Evolutionary conservation across 306 rosid genomes (phyloP).

Genomic region (Phaseolus lunatus): DNA sequence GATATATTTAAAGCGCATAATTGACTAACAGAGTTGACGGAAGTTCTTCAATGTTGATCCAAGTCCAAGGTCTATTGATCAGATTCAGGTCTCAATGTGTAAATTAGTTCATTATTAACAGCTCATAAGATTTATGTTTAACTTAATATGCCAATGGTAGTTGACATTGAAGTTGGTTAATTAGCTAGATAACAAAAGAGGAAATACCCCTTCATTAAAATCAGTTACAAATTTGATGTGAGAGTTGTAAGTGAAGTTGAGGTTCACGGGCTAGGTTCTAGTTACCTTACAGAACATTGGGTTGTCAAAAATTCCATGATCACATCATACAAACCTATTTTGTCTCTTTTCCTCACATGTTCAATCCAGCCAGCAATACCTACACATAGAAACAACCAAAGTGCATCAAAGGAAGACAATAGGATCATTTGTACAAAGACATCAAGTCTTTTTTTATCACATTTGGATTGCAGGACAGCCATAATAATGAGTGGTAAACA

Average conservation of each 20-base stretch:
- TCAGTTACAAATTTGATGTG: constrained; percentile 49
- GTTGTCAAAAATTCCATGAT: constrained; percentile 36
- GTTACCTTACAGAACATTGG: constrained; percentile 47
- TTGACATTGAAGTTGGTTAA: constrained; percentile 35
- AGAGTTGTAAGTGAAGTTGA: constrained; percentile 56
- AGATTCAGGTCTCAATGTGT: too few relatives aligned
- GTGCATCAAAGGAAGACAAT: constrained; percentile 45
- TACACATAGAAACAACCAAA: constrained; percentile 57
- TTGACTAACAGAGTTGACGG: neutral
- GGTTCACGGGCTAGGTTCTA: constrained; percentile 76
- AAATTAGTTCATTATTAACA: too few relatives aligned
- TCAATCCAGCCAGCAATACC: constrained; percentile 54
- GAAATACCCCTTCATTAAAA: constrained; percentile 33
- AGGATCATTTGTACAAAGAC: constrained; percentile 44
- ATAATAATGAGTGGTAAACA: constrained; percentile 17
- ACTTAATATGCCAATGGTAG: constrained; percentile 34
- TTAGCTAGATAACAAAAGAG: constrained; percentile 33
- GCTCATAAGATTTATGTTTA: neutral
- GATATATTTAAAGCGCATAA: neutral
- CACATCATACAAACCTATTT: constrained; percentile 50
- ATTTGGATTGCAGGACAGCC: constrained; percentile 39
- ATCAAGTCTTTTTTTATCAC: constrained; percentile 1
- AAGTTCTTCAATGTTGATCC: neutral
- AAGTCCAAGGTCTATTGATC: too few relatives aligned
- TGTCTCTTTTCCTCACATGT: constrained; percentile 87